Evolutionary conservation across 1,284 basidiomycete genomes (phyloP).

Genomic region (Butyriboletus appendiculatus): DNA sequence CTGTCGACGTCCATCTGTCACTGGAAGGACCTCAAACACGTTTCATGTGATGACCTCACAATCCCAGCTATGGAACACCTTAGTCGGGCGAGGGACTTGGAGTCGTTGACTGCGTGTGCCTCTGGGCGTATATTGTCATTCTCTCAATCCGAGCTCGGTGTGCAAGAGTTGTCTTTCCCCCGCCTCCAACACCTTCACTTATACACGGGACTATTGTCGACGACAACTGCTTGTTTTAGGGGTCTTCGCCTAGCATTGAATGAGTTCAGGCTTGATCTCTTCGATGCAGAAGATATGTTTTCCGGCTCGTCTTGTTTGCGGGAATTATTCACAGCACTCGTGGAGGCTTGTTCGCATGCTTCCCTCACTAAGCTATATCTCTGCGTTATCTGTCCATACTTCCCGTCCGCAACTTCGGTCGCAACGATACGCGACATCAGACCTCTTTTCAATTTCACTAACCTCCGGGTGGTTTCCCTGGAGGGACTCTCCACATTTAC

Average conservation of each 20-base stretch:
- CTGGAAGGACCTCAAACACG: constrained; percentile 22
- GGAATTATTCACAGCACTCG: constrained; percentile 15
- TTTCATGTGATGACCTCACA: constrained; percentile 27
- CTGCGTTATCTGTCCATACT: constrained; percentile 15
- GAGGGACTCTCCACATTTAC: constrained; percentile 21
- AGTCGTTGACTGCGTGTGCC: constrained; percentile 20
- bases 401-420: background rate
- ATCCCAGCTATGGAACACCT: constrained; percentile 22
- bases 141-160: background rate
- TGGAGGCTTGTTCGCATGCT: constrained; percentile 15
- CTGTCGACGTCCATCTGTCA: constrained; percentile 21
- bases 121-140: constrained; percentile 12
- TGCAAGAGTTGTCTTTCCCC: constrained; percentile 3
- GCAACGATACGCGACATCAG: constrained; percentile 15
- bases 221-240: constrained; percentile 6
- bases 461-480: constrained; percentile 15
- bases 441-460: constrained; percentile 19
- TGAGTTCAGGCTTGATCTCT: constrained; percentile 24
- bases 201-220: constrained; percentile 19
- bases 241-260: constrained; percentile 14
- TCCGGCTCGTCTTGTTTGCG: constrained; percentile 6
- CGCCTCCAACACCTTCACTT: constrained; percentile 21
- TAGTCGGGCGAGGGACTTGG: constrained; percentile 9
- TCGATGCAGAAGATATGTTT: constrained; percentile 19
- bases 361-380: constrained; percentile 14